Conservation (phyloP, 2,329 filamentous ascomycete genomes). For the Apiospora sp. region DNA sequence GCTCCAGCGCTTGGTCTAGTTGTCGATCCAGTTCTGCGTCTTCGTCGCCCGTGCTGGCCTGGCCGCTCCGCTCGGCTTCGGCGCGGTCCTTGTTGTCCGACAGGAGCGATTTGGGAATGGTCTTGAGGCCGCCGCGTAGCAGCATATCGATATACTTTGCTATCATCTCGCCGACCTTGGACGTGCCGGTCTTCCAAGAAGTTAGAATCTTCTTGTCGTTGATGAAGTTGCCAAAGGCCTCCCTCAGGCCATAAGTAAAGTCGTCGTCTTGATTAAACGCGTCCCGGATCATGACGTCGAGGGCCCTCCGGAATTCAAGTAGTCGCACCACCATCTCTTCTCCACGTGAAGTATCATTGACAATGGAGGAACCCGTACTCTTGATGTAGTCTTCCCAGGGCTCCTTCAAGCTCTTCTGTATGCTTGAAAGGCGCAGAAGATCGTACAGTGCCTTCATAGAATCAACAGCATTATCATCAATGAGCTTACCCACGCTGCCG, state of each 20-base stretch:
- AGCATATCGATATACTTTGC: constrained; percentile 95
- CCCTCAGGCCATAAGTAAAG: constrained; percentile 79
- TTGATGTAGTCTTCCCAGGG: constrained; percentile 85
- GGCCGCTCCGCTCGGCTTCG: constrained; percentile 66
- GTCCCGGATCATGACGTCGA: constrained; percentile 79
- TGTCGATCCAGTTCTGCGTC: constrained; percentile 92
- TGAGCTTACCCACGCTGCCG: constrained; percentile 73
- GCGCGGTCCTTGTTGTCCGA: constrained; percentile 67
- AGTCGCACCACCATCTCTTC: constrained; percentile 88
- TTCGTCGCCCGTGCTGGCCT: constrained; percentile 79
- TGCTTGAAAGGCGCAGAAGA: constrained; percentile 74
- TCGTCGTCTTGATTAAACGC: constrained; percentile 81
- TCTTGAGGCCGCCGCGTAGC: constrained; percentile 86
- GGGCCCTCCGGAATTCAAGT: constrained; percentile 78
- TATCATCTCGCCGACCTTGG: constrained; percentile 98
- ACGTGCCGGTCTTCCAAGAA: constrained; percentile 82
- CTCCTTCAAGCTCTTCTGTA: constrained; percentile 73
- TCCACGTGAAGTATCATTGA: constrained; percentile 79
- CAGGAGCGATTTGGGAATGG: constrained; percentile 74
- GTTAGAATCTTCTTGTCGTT: constrained; percentile 81
- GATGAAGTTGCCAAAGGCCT: constrained; percentile 89
- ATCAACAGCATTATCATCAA: constrained; percentile 73
- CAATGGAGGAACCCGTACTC: constrained; percentile 76
- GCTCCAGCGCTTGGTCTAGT: constrained; percentile 88
- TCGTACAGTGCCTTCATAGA: constrained; percentile 81